phyloP scores from a whole-genome alignment of 73 alveolate species.

The Loxodes magnus region DNA sequence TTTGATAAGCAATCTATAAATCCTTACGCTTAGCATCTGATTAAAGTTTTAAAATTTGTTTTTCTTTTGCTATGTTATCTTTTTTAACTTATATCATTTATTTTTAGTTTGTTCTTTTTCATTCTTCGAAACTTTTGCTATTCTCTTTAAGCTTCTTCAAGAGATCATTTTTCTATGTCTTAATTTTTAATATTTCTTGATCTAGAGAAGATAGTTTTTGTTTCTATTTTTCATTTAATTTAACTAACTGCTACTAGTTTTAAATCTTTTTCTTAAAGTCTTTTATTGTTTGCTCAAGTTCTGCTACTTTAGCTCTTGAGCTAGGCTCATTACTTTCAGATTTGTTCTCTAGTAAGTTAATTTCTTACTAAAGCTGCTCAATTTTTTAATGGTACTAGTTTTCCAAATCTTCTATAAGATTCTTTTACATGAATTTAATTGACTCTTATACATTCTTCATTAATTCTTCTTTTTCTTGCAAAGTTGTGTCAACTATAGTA shows the following conservation, averaged over 20 bases:
- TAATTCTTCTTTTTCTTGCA: conserved; percentile 12
- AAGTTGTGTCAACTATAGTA: background rate
- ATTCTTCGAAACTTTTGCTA: conserved; percentile 23
- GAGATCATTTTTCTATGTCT: conserved; percentile 31
- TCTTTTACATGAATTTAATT: background rate
- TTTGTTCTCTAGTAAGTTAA: background rate
- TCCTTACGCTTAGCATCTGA: conserved; percentile 38
- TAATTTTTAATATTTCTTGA: conserved; percentile 36
- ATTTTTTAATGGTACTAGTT: conserved; percentile 3
- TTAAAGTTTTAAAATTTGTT: conserved; percentile 31
- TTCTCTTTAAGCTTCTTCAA: conserved; percentile 42
- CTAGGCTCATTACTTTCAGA: background rate
- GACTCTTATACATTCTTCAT: background rate
- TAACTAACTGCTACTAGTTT: conserved; percentile 19
- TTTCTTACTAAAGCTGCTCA: background rate
- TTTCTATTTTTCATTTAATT: conserved; percentile 21
- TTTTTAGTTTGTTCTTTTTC: conserved; percentile 31
- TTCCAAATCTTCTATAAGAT: background rate
- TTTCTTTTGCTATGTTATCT: conserved; percentile 36
- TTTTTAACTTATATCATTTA: conserved; percentile 29
- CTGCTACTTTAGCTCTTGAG: conserved; percentile 28
- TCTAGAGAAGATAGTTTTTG: conserved; percentile 23
- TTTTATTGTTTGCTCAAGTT: conserved; percentile 27
- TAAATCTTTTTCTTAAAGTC: conserved; percentile 33
- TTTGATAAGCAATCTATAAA: too few species aligned